Conservation (phyloP, 768 basidiomycete species). For the Tricholoma sp. region DNA sequence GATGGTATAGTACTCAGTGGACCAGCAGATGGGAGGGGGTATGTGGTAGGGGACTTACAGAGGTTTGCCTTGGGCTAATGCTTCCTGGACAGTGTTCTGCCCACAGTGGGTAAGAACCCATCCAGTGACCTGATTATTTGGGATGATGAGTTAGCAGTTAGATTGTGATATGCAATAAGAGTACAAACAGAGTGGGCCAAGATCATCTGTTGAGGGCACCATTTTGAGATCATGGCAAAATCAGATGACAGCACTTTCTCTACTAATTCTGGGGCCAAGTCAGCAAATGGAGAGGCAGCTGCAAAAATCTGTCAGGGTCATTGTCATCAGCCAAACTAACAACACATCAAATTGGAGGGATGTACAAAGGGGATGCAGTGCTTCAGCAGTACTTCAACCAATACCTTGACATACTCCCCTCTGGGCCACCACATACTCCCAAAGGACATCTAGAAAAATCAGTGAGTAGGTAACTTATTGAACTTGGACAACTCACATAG, state of each 20-base stretch:
- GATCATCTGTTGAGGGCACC: slow-evolving; percentile 20
- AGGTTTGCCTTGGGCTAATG: slow-evolving; percentile 15
- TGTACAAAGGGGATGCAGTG: slow-evolving; percentile 18
- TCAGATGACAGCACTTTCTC: slow-evolving; percentile 11
- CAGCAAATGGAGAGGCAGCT: slow-evolving; percentile 16
- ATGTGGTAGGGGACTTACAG: slow-evolving; percentile 10
- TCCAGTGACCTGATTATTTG: slow-evolving; percentile 15
- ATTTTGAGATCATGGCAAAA: slow-evolving; percentile 11
- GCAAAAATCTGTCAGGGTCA: slow-evolving; percentile 9
- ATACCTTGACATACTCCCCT: slow-evolving; percentile 7
- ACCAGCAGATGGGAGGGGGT: not conserved
- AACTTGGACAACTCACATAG: slow-evolving; percentile 12
- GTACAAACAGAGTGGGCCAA: slow-evolving; percentile 15
- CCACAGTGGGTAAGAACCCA: slow-evolving; percentile 21
- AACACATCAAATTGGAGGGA: not conserved
- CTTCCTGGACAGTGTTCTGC: slow-evolving; percentile 18
- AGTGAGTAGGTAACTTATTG: not conserved
- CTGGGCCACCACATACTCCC: slow-evolving; percentile 12
- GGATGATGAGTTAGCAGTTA: not conserved
- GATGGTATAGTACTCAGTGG: not conserved
- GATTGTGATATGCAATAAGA: not conserved
- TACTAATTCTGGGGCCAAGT: slow-evolving; percentile 2
- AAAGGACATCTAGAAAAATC: slow-evolving; percentile 7
- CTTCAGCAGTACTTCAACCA: slow-evolving; percentile 15
- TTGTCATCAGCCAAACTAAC: not conserved